phyloP scores from a whole-genome alignment of 495 filamentous ascomycete species.

The Pyrenopolyporus hunteri region DNA sequence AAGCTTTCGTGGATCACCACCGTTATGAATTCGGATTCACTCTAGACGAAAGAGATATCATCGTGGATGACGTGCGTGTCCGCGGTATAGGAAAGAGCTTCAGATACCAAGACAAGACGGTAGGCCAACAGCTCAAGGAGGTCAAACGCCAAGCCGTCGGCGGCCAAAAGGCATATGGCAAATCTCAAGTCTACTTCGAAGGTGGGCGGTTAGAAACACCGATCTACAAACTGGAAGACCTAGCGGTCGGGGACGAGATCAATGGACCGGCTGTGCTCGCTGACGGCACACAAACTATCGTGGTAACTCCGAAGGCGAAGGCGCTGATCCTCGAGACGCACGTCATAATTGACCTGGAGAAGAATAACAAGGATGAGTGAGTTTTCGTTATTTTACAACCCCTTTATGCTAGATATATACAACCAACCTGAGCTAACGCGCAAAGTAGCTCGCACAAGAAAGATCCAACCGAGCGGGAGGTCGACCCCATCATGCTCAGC shows the following conservation, averaged over 20 bases:
- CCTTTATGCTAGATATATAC: background rate
- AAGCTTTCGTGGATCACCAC: slow-evolving; percentile 85
- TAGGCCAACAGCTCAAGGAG: slow-evolving; percentile 76
- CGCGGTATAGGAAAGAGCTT: slow-evolving; percentile 89
- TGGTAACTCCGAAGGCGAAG: slow-evolving; percentile 80
- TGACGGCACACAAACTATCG: slow-evolving; percentile 94
- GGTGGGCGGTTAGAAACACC: slow-evolving; percentile 78
- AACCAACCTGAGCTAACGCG: slow-evolving; percentile 17
- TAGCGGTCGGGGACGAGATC: slow-evolving; percentile 77
- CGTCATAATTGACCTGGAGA: slow-evolving; percentile 73
- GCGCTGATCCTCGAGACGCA: slow-evolving; percentile 77
- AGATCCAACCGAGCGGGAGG: slow-evolving; percentile 57
- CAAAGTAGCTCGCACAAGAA: slow-evolving; percentile 41
- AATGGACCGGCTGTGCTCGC: slow-evolving; percentile 89
- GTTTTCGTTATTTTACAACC: background rate
- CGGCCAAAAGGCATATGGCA: slow-evolving; percentile 61
- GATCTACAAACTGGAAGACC: slow-evolving; percentile 81
- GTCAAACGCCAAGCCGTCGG: slow-evolving; percentile 57
- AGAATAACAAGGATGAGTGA: slow-evolving; percentile 57
- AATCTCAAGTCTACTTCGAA: slow-evolving; percentile 71
- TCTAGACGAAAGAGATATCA: slow-evolving; percentile 84
- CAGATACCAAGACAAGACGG: slow-evolving; percentile 75
- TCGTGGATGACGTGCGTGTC: slow-evolving; percentile 90
- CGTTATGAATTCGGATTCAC: slow-evolving; percentile 96
- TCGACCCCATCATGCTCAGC: slow-evolving; percentile 88